Evolutionary conservation across 257 asterid genomes (phyloP).

Genomic region (Solanum microdontum): DNA sequence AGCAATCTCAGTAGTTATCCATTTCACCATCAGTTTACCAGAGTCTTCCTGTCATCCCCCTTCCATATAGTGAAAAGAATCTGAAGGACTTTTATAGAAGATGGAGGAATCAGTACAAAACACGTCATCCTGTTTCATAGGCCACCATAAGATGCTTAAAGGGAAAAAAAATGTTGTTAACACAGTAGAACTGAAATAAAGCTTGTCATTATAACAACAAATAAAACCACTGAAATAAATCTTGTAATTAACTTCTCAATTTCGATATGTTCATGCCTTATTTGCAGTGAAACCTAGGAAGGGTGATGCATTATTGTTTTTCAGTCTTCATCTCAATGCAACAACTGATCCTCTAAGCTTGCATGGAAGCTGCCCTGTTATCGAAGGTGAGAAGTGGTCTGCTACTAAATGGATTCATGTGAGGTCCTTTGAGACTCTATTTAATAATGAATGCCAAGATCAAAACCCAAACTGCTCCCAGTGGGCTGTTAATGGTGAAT

Average conservation of each 20-base stretch:
- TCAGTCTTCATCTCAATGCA: conserved; percentile 82
- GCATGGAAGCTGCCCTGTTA: conserved; percentile 92
- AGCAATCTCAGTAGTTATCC: background rate
- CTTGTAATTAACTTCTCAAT: background rate
- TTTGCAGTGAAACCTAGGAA: conserved; percentile 65
- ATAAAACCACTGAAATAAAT: background rate
- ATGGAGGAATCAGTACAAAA: background rate
- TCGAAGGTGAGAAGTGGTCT: conserved; percentile 91
- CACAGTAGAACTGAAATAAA: background rate
- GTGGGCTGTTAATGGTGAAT: conserved; percentile 69
- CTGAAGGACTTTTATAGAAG: background rate
- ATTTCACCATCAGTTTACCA: background rate
- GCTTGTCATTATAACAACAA: background rate
- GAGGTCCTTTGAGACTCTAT: conserved; percentile 37
- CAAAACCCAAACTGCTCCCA: conserved; percentile 33
- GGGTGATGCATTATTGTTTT: conserved; percentile 79
- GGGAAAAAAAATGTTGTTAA: background rate
- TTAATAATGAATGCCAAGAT: conserved; percentile 25
- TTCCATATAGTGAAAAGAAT: background rate
- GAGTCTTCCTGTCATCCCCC: background rate
- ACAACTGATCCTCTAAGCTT: conserved; percentile 62
- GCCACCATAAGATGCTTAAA: background rate
- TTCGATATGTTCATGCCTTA: background rate
- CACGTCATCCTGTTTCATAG: background rate
- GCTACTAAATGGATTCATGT: conserved; percentile 95